Evolutionary conservation across 2,329 filamentous ascomycete genomes (phyloP).

Genomic region (Aspergillus quadrilineatus): DNA sequence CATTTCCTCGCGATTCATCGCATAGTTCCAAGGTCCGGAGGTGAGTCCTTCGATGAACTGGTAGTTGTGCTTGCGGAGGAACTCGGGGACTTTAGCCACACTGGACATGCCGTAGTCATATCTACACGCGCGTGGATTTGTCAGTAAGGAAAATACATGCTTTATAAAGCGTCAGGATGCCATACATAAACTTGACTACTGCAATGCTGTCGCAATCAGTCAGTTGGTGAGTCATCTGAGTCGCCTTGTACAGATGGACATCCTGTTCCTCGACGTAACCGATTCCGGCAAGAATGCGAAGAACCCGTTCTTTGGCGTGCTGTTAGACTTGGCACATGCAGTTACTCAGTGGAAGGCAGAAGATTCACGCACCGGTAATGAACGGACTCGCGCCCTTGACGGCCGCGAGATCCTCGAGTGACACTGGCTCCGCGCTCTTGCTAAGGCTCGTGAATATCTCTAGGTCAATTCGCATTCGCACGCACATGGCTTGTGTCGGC

Average conservation of each 20-base stretch:
- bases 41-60: constrained; percentile 7
- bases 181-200: constrained; percentile 18
- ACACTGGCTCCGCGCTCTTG: background rate
- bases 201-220: constrained; percentile 6
- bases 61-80: constrained; percentile 12
- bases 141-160: background rate
- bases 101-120: constrained; percentile 15
- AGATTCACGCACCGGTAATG: constrained; percentile 11
- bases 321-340: background rate
- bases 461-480: constrained; percentile 20
- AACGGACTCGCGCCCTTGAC: constrained; percentile 12
- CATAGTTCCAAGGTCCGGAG: constrained; percentile 20
- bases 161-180: background rate
- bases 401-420: constrained; percentile 16
- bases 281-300: constrained; percentile 18
- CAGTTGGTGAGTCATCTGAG: constrained; percentile 18
- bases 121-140: background rate
- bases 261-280: constrained; percentile 19
- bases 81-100: constrained; percentile 15
- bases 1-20: background rate
- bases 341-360: background rate
- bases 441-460: constrained; percentile 17
- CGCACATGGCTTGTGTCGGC: constrained; percentile 17
- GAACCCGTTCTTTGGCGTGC: constrained; percentile 15
- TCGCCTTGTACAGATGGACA: constrained; percentile 13